A percentile compares a stretch with the other conserved stretches of the same genome.
Conservation (phyloP, 768 basidiomycete species). For the Rickenella mellea region DNA sequence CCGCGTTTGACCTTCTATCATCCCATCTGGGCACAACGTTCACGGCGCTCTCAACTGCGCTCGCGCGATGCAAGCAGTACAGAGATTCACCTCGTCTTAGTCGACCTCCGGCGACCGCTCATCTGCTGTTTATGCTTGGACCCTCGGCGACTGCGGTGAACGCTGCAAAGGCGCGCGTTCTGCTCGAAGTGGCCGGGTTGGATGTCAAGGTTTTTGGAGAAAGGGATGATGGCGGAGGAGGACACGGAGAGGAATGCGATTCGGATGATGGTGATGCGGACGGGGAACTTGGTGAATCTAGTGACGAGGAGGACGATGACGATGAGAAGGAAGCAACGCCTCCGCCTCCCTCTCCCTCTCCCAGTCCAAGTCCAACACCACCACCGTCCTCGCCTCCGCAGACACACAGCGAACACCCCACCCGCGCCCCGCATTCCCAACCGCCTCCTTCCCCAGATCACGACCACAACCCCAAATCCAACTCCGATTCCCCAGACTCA, state of each 20-base stretch:
- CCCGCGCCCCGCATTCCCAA: slow-evolving; percentile 7
- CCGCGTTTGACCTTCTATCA: slow-evolving; percentile 58
- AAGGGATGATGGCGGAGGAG: slow-evolving; percentile 5
- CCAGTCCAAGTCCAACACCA: slow-evolving; percentile 19
- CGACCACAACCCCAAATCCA: slow-evolving; percentile 7
- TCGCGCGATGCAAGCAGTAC: slow-evolving; percentile 25
- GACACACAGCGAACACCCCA: slow-evolving; percentile 10
- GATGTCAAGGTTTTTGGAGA: slow-evolving; percentile 31
- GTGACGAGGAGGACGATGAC: slow-evolving; percentile 4
- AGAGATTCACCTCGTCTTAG: slow-evolving; percentile 5
- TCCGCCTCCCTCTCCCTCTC: slow-evolving; percentile 15
- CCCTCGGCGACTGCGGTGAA: slow-evolving; percentile 52
- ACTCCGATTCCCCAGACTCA: slow-evolving; percentile 6
- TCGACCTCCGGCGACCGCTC: slow-evolving; percentile 12
- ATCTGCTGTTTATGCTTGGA: slow-evolving; percentile 58
- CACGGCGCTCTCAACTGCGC: slow-evolving; percentile 57
- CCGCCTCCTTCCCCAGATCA: slow-evolving; percentile 4
- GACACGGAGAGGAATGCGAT: slow-evolving; percentile 6
- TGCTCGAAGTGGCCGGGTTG: slow-evolving; percentile 57
- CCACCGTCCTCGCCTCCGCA: slow-evolving; percentile 20
- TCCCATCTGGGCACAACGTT: slow-evolving; percentile 74
- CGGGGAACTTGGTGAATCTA: background rate
- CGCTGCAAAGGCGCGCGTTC: slow-evolving; percentile 49
- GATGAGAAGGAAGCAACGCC: slow-evolving; percentile 7
- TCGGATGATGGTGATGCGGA: slow-evolving; percentile 7